phyloP scores from a whole-genome alignment of 1,139 yeast genomes.

The Hyphopichia fennica region DNA sequence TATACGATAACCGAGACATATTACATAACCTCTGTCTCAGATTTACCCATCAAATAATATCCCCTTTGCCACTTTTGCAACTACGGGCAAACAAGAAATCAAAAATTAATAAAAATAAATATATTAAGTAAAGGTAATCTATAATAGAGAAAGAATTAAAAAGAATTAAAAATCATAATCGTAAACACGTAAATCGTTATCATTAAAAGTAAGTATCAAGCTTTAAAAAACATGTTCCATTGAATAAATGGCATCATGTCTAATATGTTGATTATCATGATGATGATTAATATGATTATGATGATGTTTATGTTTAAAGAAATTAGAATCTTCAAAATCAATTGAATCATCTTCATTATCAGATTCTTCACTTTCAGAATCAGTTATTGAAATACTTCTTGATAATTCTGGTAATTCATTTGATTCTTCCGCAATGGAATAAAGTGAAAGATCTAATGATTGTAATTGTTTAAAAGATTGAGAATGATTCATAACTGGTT shows the following conservation, averaged over 20 bases:
- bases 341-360: background rate
- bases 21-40: too few relatives aligned
- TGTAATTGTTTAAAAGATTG: background rate
- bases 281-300: conserved; percentile 1
- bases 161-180: too few relatives aligned
- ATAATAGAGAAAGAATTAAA: too few relatives aligned
- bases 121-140: too few relatives aligned
- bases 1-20: too few relatives aligned
- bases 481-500: background rate
- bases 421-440: conserved; percentile 1
- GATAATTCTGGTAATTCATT: conserved; percentile 25
- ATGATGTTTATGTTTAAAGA: background rate
- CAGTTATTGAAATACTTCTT: conserved; percentile 20
- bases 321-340: background rate
- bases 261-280: conserved; percentile 21
- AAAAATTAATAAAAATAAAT: too few relatives aligned
- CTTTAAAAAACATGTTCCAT: conserved; percentile 21
- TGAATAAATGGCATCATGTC: conserved; percentile 22
- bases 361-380: conserved; percentile 20
- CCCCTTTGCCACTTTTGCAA: too few relatives aligned
- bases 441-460: background rate
- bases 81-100: too few relatives aligned
- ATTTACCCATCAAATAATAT: too few relatives aligned
- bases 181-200: background rate
- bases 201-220: background rate